phyloP scores from a whole-genome alignment of 1,284 basidiomycete species.

The Psilocybe mexicana region DNA sequence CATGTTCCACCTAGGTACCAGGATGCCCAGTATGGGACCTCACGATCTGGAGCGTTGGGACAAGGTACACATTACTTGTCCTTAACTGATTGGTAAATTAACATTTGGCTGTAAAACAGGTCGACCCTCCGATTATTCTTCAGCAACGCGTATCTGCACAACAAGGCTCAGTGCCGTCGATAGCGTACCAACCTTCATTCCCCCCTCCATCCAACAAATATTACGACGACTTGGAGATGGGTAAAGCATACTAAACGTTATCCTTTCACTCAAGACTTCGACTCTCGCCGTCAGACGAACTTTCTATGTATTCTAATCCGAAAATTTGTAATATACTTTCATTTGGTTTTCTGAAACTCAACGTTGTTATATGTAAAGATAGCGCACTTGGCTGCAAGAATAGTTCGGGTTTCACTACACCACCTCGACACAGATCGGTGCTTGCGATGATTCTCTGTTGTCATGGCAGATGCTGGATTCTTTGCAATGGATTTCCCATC shows the following conservation, averaged over 20 bases:
- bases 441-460: too few relatives aligned
- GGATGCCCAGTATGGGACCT: conserved; percentile 38
- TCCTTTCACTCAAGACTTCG: neutral
- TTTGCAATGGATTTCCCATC: too few relatives aligned
- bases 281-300: too few relatives aligned
- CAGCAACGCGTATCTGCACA: neutral
- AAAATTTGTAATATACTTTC: too few relatives aligned
- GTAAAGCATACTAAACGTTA: neutral
- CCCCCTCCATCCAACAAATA: neutral
- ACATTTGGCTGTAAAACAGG: conserved; percentile 7
- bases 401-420: too few relatives aligned
- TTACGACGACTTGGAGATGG: neutral
- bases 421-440: too few relatives aligned
- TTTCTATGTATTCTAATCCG: too few relatives aligned
- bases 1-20: conserved; percentile 47
- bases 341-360: too few relatives aligned
- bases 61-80: conserved; percentile 15
- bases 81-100: neutral
- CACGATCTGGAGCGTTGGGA: conserved; percentile 29
- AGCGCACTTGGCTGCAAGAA: too few relatives aligned
- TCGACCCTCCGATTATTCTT: conserved; percentile 20
- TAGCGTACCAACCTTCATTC: neutral
- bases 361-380: too few relatives aligned
- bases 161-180: too few relatives aligned
- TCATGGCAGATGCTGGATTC: too few relatives aligned